Evolutionary conservation across 768 basidiomycete genomes (phyloP).

Genomic region (Russula emetica): DNA sequence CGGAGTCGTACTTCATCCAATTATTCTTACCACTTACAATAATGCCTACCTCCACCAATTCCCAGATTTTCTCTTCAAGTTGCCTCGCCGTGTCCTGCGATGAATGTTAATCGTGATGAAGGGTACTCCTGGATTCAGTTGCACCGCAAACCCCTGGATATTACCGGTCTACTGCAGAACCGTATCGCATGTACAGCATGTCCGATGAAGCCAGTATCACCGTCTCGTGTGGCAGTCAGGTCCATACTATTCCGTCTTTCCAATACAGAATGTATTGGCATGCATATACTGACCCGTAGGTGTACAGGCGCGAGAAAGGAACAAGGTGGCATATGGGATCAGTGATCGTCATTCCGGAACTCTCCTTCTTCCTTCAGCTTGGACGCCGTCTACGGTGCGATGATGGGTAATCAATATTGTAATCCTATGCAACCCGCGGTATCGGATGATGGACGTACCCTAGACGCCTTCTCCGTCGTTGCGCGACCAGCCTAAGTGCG

Average conservation of each 20-base stretch:
- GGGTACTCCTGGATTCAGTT: too few species aligned
- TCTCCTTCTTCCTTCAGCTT: conserved; percentile 11
- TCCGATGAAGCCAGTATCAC: not conserved
- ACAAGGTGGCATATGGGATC: not conserved
- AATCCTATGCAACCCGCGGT: not conserved
- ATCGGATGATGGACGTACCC: not conserved
- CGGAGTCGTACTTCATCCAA: too few species aligned
- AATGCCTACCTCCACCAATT: too few species aligned
- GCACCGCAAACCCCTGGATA: too few species aligned
- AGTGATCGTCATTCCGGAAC: conserved; percentile 3
- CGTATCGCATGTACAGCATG: not conserved
- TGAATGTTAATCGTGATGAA: too few species aligned
- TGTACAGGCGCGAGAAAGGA: not conserved
- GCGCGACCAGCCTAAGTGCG: not conserved
- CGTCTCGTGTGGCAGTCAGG: not conserved
- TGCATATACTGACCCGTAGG: not conserved
- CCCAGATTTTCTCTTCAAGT: too few species aligned
- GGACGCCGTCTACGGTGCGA: conserved; percentile 7
- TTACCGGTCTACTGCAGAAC: too few species aligned
- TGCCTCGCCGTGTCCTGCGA: too few species aligned
- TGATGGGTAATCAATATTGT: not conserved
- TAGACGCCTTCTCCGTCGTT: conserved; percentile 14
- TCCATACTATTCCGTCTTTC: not conserved
- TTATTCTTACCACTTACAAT: too few species aligned
- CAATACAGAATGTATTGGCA: not conserved